These are phyloP conservation scores for Suillus cothurnatus DNA, from an alignment of 768 basidiomycete species.

Conservation along the genomic window DNA sequence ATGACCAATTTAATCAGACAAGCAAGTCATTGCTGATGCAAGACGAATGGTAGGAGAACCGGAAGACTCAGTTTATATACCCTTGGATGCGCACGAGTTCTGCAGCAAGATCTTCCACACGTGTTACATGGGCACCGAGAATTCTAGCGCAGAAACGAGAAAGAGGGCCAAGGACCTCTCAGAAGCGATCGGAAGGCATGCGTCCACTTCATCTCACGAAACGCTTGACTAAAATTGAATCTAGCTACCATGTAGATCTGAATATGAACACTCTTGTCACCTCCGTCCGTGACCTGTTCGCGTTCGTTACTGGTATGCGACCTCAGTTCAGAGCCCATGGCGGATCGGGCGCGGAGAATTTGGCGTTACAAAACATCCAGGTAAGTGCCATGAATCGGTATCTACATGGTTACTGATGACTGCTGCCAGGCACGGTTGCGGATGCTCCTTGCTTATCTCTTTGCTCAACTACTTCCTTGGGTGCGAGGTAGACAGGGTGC, in stretches of 20 bases:
- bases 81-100: conserved; percentile 87
- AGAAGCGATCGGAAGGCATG: conserved; percentile 86
- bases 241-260: conserved; percentile 89
- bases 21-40: conserved; percentile 89
- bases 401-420: conserved; percentile 2
- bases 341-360: conserved; percentile 84
- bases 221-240: conserved; percentile 2
- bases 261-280: conserved; percentile 95
- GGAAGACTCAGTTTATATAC: conserved; percentile 79
- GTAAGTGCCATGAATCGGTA: conserved; percentile 34
- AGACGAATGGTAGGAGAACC: conserved; percentile 86
- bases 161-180: conserved; percentile 85
- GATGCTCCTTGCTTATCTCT: conserved; percentile 94
- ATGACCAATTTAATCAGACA: conserved; percentile 45
- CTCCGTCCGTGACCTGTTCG: conserved; percentile 81
- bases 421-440: conserved; percentile 74
- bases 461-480: conserved; percentile 94
- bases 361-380: conserved; percentile 98
- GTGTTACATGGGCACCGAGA: conserved; percentile 99
- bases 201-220: neutral
- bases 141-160: conserved; percentile 87
- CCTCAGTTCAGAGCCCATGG: conserved; percentile 87
- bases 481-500: conserved; percentile 83
- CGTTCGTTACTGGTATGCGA: conserved; percentile 72
- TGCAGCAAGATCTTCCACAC: conserved; percentile 90